phyloP scores from a whole-genome alignment of 1,139 yeast genomes.

The Kodamaea fungicola region DNA sequence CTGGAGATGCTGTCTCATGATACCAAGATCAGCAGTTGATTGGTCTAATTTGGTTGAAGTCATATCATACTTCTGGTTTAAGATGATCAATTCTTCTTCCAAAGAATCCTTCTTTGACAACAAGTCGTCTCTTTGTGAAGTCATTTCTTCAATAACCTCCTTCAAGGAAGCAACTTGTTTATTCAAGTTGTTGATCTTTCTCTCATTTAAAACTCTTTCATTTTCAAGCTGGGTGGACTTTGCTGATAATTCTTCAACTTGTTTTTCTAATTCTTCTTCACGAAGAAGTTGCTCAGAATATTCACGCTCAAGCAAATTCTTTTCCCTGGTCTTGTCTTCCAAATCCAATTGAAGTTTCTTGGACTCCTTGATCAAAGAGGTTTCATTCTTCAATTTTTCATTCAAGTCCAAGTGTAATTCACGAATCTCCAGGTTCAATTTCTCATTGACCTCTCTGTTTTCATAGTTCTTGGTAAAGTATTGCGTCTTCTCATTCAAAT shows the following conservation, averaged over 20 bases:
- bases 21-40: slow-evolving; percentile 25
- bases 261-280: slow-evolving; percentile 45
- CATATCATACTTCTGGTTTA: slow-evolving; percentile 44
- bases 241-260: slow-evolving; percentile 41
- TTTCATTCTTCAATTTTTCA: slow-evolving; percentile 58
- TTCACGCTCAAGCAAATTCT: slow-evolving; percentile 50
- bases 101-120: slow-evolving; percentile 44
- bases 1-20: slow-evolving; percentile 37
- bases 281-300: slow-evolving; percentile 48
- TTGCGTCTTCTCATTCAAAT: slow-evolving; percentile 49
- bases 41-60: slow-evolving; percentile 34
- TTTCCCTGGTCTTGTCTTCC: slow-evolving; percentile 50
- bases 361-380: slow-evolving; percentile 61
- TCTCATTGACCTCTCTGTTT: slow-evolving; percentile 40
- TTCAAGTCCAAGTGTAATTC: slow-evolving; percentile 56
- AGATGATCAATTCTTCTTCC: slow-evolving; percentile 42
- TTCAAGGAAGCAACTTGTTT: slow-evolving; percentile 53
- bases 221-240: slow-evolving; percentile 47
- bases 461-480: slow-evolving; percentile 51
- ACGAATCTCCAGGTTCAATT: slow-evolving; percentile 55
- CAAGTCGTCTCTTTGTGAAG: slow-evolving; percentile 48
- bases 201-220: slow-evolving; percentile 43
- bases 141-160: slow-evolving; percentile 49
- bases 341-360: slow-evolving; percentile 60
- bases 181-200: slow-evolving; percentile 43